A percentile compares a stretch with the other conserved stretches of the same genome.
phyloP scores from a whole-genome alignment of 331 rosid genomes.

The Rhamnella rubrinervis region DNA sequence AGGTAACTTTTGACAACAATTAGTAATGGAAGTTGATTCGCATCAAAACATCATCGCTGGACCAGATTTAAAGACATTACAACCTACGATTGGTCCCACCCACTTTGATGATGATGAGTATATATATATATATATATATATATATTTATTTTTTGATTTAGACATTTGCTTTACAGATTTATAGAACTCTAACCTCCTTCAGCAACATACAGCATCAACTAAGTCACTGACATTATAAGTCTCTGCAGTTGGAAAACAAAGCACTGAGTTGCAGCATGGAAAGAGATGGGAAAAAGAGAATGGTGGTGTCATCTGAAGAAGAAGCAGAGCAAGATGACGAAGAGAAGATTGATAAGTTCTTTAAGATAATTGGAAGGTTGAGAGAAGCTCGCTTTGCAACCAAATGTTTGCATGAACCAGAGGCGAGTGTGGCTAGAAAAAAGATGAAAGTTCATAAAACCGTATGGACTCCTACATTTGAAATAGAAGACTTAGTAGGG shows the following conservation, averaged over 20 bases:
- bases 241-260: not conserved
- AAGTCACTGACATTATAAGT: too few species aligned
- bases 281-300: conserved; percentile 1
- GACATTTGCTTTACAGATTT: not conserved
- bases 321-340: not conserved
- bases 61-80: conserved; percentile 13
- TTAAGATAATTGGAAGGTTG: not conserved
- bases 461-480: not conserved
- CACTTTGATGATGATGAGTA: not conserved
- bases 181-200: not conserved
- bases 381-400: not conserved
- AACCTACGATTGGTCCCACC: conserved; percentile 16
- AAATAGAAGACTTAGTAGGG: conserved; percentile 11
- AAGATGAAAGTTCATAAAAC: not conserved
- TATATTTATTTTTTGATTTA: not conserved
- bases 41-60: not conserved
- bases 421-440: not conserved
- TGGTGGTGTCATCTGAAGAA: not conserved
- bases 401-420: not conserved
- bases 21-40: not conserved
- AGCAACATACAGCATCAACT: not conserved
- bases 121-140: too few species aligned
- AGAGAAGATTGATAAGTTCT: conserved; percentile 10
- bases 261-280: not conserved
- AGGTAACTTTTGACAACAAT: not conserved